Evolutionary conservation across 495 filamentous ascomycete species (phyloP).

Genomic region (Aspergillus leporis): DNA sequence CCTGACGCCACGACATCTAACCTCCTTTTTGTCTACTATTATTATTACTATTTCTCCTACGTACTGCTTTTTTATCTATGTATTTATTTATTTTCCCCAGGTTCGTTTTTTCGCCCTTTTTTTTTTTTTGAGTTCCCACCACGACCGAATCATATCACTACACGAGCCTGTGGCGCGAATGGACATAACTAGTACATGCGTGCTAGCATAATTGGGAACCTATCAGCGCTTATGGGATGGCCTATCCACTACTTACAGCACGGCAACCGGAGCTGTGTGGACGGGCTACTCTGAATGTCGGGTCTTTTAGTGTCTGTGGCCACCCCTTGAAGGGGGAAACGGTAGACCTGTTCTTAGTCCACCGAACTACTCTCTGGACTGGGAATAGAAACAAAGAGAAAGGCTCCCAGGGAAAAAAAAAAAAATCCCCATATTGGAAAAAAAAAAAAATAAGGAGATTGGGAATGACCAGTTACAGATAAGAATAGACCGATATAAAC

Average conservation of each 20-base stretch:
- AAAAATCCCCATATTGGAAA: background rate
- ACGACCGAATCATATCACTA: conserved; percentile 17
- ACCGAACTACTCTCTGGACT: background rate
- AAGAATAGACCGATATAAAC: background rate
- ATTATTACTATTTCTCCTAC: background rate
- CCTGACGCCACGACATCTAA: background rate
- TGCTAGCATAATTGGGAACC: conserved; percentile 18
- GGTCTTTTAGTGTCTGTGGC: conserved; percentile 6
- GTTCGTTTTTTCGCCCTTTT: background rate
- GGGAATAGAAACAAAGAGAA: background rate
- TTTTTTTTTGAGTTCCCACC: conserved; percentile 11
- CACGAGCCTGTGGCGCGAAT: conserved; percentile 18
- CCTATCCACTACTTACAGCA: conserved; percentile 1
- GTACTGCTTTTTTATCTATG: background rate
- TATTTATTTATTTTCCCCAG: conserved; percentile 7
- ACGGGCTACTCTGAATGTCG: conserved; percentile 1
- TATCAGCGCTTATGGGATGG: conserved; percentile 15
- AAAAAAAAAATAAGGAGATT: background rate
- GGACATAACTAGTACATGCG: conserved; percentile 18
- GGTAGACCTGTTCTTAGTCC: background rate
- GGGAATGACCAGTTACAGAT: background rate
- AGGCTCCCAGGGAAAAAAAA: background rate
- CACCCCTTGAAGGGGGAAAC: conserved; percentile 8
- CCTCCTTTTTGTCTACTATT: background rate
- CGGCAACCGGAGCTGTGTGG: conserved; percentile 5